Conservation (phyloP, 2,329 filamentous ascomycete genomes). For the Colletotrichum australisinense region DNA sequence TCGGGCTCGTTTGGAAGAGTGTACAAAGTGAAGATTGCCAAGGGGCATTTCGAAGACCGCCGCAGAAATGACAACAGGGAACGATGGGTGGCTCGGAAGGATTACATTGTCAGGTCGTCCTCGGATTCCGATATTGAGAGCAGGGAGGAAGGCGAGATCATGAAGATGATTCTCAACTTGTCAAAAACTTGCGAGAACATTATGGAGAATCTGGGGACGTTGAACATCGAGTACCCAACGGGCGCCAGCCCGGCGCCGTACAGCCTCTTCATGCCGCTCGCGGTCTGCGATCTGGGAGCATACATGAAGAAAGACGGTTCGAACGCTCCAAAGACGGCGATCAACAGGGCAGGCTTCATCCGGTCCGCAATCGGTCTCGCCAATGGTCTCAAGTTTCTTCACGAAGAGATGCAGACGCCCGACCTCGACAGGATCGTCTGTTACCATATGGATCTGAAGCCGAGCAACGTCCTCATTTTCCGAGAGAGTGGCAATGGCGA, state of each 20-base stretch:
- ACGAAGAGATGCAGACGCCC: slow-evolving; percentile 45
- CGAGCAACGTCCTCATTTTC: slow-evolving; percentile 49
- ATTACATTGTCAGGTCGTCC: slow-evolving; percentile 40
- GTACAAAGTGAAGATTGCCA: slow-evolving; percentile 44
- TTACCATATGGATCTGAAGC: slow-evolving; percentile 55
- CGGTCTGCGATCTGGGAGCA: slow-evolving; percentile 48
- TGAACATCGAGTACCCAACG: slow-evolving; percentile 42
- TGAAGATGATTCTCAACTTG: slow-evolving; percentile 48
- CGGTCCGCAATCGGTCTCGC: slow-evolving; percentile 14
- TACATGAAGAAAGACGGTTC: slow-evolving; percentile 46
- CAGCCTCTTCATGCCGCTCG: slow-evolving; percentile 54
- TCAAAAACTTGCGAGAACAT: slow-evolving; percentile 46
- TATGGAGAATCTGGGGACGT: slow-evolving; percentile 48
- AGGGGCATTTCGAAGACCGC: slow-evolving; percentile 45
- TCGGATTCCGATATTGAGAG: slow-evolving; percentile 30
- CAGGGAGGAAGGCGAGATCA: slow-evolving; percentile 45
- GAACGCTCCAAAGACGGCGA: slow-evolving; percentile 32
- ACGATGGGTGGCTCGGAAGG: slow-evolving; percentile 46
- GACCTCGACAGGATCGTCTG: slow-evolving; percentile 46
- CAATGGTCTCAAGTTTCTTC: slow-evolving; percentile 48
- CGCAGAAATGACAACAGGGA: slow-evolving; percentile 36
- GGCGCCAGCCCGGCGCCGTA: slow-evolving; percentile 36
- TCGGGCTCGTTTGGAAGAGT: slow-evolving; percentile 47
- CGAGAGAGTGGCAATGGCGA: slow-evolving; percentile 22
- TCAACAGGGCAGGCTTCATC: not conserved